A percentile compares a stretch with the other conserved stretches of the same genome.
Conservation (phyloP, 768 basidiomycete species). For the Suillus tomentosus region DNA sequence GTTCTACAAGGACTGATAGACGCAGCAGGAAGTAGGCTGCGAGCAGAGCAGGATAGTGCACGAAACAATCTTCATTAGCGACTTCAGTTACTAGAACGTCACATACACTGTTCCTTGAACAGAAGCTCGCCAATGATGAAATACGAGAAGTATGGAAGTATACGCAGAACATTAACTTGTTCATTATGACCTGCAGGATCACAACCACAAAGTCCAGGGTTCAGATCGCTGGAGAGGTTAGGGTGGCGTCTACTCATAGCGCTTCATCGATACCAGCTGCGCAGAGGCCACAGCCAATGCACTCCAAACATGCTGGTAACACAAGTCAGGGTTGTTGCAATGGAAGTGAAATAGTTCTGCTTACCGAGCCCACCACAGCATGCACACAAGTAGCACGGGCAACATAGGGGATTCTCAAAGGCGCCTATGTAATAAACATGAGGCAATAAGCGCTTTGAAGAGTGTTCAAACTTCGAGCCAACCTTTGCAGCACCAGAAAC, state of each 20-base stretch:
- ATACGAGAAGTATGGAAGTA: background rate
- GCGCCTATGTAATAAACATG: conserved; percentile 38
- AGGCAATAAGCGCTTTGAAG: background rate
- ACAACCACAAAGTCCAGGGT: background rate
- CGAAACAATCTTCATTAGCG: background rate
- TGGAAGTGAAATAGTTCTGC: conserved; percentile 12
- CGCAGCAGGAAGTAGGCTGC: background rate
- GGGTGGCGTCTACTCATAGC: background rate
- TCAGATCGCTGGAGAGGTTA: background rate
- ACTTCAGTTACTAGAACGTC: background rate
- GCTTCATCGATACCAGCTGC: conserved; percentile 49
- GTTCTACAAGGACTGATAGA: background rate
- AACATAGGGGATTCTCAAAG: conserved; percentile 65
- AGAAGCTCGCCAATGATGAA: background rate
- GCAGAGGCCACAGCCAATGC: conserved; percentile 69
- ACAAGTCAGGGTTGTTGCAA: background rate
- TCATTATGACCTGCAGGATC: no score
- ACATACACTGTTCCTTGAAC: background rate
- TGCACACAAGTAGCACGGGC: conserved; percentile 72
- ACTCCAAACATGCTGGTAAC: conserved; percentile 60
- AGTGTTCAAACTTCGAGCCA: conserved; percentile 15
- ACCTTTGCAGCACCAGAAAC: conserved; percentile 69
- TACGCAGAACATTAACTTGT: background rate
- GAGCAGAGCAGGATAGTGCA: background rate
- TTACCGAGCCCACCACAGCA: conserved; percentile 70